These are phyloP conservation scores for Gaeumannomyces sp. DNA, from an alignment of 2,329 filamentous ascomycete species.

Conservation along the genomic window DNA sequence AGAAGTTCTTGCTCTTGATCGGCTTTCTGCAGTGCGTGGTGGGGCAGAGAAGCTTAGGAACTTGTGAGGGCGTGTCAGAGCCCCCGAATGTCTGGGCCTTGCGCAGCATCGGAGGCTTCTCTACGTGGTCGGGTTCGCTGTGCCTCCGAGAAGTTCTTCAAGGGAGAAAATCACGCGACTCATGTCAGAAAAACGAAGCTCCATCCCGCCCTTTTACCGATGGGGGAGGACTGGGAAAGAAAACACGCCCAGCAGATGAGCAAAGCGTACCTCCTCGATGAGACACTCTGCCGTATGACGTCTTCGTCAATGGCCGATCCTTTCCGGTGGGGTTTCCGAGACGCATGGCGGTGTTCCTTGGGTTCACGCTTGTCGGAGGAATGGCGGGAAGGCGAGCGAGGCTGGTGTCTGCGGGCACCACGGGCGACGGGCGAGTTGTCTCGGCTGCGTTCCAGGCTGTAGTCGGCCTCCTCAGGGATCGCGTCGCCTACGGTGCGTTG, in stretches of 20 bases:
- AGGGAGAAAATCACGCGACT: not conserved
- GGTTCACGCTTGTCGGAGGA: conserved; percentile 15
- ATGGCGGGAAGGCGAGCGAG: conserved; percentile 20
- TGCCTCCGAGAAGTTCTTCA: conserved; percentile 16
- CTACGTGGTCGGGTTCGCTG: conserved; percentile 15
- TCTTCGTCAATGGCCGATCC: conserved; percentile 11
- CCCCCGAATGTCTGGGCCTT: not conserved
- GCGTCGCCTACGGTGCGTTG: conserved; percentile 12
- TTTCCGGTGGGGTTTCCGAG: conserved; percentile 13
- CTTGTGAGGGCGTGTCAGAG: not conserved
- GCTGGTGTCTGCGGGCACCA: conserved; percentile 13
- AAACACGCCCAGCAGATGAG: conserved; percentile 7
- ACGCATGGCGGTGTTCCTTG: conserved; percentile 5
- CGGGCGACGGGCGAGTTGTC: conserved; percentile 6
- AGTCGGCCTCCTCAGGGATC: conserved; percentile 7
- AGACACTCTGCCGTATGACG: conserved; percentile 9
- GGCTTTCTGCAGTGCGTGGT: not conserved
- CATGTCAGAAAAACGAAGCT: not conserved
- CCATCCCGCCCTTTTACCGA: not conserved
- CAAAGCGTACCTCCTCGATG: conserved; percentile 17
- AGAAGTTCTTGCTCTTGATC: not conserved
- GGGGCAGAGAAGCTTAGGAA: not conserved
- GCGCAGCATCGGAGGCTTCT: conserved; percentile 12
- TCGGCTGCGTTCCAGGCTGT: not conserved
- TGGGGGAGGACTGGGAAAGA: conserved; percentile 9